phyloP scores from a whole-genome alignment of 192 early-diverging fungal species.

The Entrophospora sp. region DNA sequence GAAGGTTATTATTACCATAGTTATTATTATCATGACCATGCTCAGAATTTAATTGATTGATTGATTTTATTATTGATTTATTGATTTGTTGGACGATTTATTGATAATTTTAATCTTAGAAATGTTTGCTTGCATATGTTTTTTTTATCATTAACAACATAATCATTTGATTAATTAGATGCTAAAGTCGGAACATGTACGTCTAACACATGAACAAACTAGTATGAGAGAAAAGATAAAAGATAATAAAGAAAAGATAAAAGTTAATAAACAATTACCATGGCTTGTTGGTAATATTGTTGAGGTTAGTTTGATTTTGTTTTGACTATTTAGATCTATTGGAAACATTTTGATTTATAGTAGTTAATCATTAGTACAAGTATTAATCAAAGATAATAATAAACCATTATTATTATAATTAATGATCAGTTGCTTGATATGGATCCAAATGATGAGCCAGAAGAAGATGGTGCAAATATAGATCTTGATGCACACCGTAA shows the following conservation, averaged over 20 bases:
- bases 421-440: constrained; percentile 74
- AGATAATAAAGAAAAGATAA: constrained; percentile 98
- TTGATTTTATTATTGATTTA: too few relatives aligned
- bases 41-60: too few relatives aligned
- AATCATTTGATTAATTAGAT: constrained; percentile 39
- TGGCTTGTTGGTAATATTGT: constrained; percentile 95
- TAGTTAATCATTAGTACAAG: too few relatives aligned
- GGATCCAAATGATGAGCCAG: constrained; percentile 77
- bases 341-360: constrained; percentile 22
- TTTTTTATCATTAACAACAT: too few relatives aligned
- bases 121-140: too few relatives aligned
- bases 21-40: too few relatives aligned
- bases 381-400: too few relatives aligned
- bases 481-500: constrained; percentile 88
- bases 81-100: too few relatives aligned
- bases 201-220: constrained; percentile 83
- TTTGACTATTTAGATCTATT: neutral
- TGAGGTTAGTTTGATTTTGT: constrained; percentile 77
- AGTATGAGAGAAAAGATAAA: constrained; percentile 88
- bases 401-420: neutral
- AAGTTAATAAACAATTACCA: constrained; percentile 94
- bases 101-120: too few relatives aligned
- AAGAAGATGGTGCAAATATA: constrained; percentile 92
- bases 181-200: constrained; percentile 83
- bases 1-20: constrained; percentile 53